Evolutionary conservation across 345 rosid species (phyloP).

Genomic region (Populus tremula): DNA sequence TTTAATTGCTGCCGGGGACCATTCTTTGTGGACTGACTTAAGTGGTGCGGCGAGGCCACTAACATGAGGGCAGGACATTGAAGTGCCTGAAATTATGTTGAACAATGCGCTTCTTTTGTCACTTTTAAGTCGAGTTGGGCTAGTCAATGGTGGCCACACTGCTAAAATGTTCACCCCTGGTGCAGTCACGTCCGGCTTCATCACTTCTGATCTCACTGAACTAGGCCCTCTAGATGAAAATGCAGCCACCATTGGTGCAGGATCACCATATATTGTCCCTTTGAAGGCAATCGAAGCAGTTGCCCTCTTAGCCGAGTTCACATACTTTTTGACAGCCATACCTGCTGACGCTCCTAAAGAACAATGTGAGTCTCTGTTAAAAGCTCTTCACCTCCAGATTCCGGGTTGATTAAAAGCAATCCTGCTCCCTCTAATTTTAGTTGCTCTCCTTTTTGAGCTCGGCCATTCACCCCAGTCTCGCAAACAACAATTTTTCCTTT

Average conservation of each 20-base stretch:
- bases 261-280: constrained; percentile 51
- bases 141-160: constrained; percentile 58
- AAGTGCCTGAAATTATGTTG: constrained; percentile 78
- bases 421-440: constrained; percentile 57
- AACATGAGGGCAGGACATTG: constrained; percentile 86
- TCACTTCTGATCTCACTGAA: constrained; percentile 43
- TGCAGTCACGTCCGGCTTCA: constrained; percentile 78
- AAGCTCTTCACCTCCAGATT: constrained; percentile 56
- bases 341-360: constrained; percentile 50
- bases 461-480: constrained; percentile 17
- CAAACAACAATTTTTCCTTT: constrained; percentile 45
- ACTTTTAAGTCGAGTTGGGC: constrained; percentile 43
- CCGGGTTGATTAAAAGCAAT: constrained; percentile 56
- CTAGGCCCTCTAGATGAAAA: constrained; percentile 88
- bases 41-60: constrained; percentile 73
- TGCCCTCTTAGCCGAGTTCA: constrained; percentile 39
- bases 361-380: constrained; percentile 60
- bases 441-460: constrained; percentile 26
- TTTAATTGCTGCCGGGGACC: constrained; percentile 87
- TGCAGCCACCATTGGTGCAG: constrained; percentile 66
- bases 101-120: constrained; percentile 61
- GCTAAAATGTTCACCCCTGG: constrained; percentile 81
- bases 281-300: constrained; percentile 53
- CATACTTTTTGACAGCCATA: constrained; percentile 34
- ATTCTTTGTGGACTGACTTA: constrained; percentile 56